Evolutionary conservation across 306 rosid species (phyloP).

Genomic region (Sechiopsis laciniata): DNA sequence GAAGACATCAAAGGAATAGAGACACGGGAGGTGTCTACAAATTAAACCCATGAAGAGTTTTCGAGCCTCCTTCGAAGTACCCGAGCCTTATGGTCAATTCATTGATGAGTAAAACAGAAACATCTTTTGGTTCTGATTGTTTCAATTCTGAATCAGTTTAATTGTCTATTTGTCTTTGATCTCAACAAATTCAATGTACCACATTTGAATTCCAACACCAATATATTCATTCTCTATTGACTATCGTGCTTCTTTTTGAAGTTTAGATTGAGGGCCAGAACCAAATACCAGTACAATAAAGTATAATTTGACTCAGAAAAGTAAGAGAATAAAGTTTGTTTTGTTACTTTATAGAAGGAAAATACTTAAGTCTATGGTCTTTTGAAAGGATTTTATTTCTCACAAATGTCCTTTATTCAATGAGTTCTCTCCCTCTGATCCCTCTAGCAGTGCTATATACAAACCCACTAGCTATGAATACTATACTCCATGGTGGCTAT

Average conservation of each 20-base stretch:
- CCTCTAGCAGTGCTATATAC: not conserved
- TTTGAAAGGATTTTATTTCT: no score
- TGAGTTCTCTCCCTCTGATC: not conserved
- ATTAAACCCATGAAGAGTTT: no score
- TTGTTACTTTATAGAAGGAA: no score
- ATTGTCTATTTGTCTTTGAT: not conserved
- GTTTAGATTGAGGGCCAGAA: not conserved
- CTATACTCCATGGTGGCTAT: not conserved
- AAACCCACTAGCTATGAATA: not conserved
- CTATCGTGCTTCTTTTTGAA: not conserved
- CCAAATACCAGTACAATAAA: not conserved
- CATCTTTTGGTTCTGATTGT: not conserved
- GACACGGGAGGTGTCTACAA: no score
- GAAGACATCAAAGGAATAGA: no score
- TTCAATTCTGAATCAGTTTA: not conserved
- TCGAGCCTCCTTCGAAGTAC: no score
- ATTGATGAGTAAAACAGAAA: not conserved
- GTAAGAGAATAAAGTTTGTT: no score
- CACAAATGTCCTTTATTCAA: not conserved
- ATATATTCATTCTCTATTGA: not conserved
- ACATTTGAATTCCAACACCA: not conserved
- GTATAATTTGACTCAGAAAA: no score
- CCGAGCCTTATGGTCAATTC: not conserved
- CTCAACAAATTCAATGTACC: not conserved
- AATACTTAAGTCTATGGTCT: no score